phyloP scores from a whole-genome alignment of 2,329 filamentous ascomycete genomes.

The Clarireedia monteithiana region DNA sequence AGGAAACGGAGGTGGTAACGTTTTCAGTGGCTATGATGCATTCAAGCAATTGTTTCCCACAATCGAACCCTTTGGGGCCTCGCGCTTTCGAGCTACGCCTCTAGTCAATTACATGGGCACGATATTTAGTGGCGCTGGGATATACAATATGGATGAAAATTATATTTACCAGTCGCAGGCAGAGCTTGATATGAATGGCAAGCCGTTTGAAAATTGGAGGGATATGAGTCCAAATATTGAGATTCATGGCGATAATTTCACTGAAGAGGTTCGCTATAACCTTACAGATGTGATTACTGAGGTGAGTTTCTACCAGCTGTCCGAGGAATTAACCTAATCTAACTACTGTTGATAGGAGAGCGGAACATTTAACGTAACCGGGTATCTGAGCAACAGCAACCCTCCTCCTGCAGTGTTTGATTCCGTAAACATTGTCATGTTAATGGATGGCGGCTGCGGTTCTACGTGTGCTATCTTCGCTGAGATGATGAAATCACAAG shows the following conservation, averaged over 20 bases:
- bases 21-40: slow-evolving; percentile 39
- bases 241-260: slow-evolving; percentile 8
- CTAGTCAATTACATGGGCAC: slow-evolving; percentile 6
- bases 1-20: slow-evolving; percentile 49
- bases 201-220: slow-evolving; percentile 13
- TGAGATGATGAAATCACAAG: slow-evolving; percentile 42
- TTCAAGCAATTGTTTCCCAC: slow-evolving; percentile 35
- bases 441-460: slow-evolving; percentile 45
- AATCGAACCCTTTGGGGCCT: slow-evolving; percentile 29
- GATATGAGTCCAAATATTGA: background rate
- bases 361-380: slow-evolving; percentile 26
- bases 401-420: slow-evolving; percentile 31
- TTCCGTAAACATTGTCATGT: slow-evolving; percentile 31
- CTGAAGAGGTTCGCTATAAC: slow-evolving; percentile 18
- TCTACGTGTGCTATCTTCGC: slow-evolving; percentile 53
- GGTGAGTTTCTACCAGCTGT: background rate
- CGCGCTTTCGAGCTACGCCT: slow-evolving; percentile 27
- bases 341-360: slow-evolving; percentile 3
- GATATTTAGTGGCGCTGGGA: slow-evolving; percentile 2
- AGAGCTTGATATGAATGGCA: slow-evolving; percentile 10
- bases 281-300: slow-evolving; percentile 18
- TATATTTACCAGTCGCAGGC: background rate
- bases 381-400: slow-evolving; percentile 21
- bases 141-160: background rate
- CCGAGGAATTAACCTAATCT: background rate